These are phyloP conservation scores for Xylariaceae sp. DNA, from an alignment of 2,329 filamentous ascomycete genomes.

Conservation along the genomic window DNA sequence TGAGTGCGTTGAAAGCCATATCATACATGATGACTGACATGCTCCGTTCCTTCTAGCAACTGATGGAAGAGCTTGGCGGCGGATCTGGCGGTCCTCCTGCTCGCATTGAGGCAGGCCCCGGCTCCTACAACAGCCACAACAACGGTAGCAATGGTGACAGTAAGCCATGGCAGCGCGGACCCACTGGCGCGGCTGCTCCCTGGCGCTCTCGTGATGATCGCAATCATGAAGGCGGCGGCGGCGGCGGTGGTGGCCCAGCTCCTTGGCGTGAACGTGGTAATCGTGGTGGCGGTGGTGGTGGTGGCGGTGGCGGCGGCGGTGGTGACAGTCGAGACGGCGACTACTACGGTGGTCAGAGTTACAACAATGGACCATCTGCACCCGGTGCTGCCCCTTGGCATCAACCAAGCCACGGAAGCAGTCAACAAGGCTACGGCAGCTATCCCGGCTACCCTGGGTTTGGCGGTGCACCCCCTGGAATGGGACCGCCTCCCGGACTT, in stretches of 20 bases:
- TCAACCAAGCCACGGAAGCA: slow-evolving; percentile 40
- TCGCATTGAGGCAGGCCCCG: slow-evolving; percentile 81
- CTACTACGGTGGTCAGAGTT: slow-evolving; percentile 42
- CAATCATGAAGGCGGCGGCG: slow-evolving; percentile 40
- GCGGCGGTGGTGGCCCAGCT: slow-evolving; percentile 43
- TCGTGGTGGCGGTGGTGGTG: slow-evolving; percentile 27
- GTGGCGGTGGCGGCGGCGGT: slow-evolving; percentile 37
- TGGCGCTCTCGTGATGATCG: slow-evolving; percentile 61
- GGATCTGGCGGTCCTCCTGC: slow-evolving; percentile 62
- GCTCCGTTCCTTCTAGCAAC: slow-evolving; percentile 53
- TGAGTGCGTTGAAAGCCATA: background rate
- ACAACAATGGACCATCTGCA: slow-evolving; percentile 31
- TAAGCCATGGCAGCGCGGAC: slow-evolving; percentile 85
- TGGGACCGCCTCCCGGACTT: slow-evolving; percentile 42
- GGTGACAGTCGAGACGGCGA: slow-evolving; percentile 33
- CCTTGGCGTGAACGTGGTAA: slow-evolving; percentile 50
- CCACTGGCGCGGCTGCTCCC: slow-evolving; percentile 76
- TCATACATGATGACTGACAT: slow-evolving; percentile 37
- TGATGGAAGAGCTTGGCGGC: slow-evolving; percentile 94
- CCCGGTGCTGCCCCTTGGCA: slow-evolving; percentile 55
- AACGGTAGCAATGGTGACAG: slow-evolving; percentile 43
- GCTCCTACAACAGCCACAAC: slow-evolving; percentile 48
- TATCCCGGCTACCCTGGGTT: slow-evolving; percentile 47
- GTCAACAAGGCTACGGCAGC: slow-evolving; percentile 52
- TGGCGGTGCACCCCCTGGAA: slow-evolving; percentile 47